Percentiles rank a stretch among this genome's conserved stretches.
These are phyloP conservation scores for Aspergillus sp. DNA, from an alignment of 2,329 filamentous ascomycete species.

Conservation along the genomic window DNA sequence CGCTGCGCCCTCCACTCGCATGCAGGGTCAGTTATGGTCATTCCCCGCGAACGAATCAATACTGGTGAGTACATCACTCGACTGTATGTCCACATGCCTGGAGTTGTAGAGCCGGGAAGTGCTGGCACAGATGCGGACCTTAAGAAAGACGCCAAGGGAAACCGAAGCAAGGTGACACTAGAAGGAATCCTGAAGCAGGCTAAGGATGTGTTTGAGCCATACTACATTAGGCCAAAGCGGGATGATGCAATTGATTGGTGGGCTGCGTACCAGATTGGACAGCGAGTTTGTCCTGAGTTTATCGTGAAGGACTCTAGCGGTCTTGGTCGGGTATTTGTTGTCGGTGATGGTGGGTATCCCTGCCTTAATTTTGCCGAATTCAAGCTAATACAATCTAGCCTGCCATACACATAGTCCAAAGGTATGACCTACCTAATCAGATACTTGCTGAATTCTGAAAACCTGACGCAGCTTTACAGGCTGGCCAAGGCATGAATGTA, in stretches of 20 bases:
- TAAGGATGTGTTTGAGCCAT: conserved; percentile 38
- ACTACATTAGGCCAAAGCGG: conserved; percentile 32
- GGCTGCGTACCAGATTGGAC: conserved; percentile 75
- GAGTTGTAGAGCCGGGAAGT: conserved; percentile 26
- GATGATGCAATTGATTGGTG: conserved; percentile 67
- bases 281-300: conserved; percentile 57
- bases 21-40: conserved; percentile 76
- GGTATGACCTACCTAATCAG: conserved; percentile 29
- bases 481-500: conserved; percentile 79
- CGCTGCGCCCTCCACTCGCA: conserved; percentile 76
- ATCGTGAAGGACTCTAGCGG: conserved; percentile 66
- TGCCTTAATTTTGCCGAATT: not conserved
- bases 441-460: not conserved
- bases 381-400: conserved; percentile 44
- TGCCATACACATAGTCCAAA: conserved; percentile 79
- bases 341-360: too few species aligned
- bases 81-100: conserved; percentile 59
- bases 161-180: conserved; percentile 65
- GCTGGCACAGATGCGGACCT: conserved; percentile 22
- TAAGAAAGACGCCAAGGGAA: conserved; percentile 63
- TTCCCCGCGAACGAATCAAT: conserved; percentile 66
- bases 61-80: conserved; percentile 72
- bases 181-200: conserved; percentile 59
- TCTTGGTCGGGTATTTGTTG: conserved; percentile 71
- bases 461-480: conserved; percentile 37